These are phyloP conservation scores for Pseudonitzschia delicatissima DNA, from an alignment of 108 stramenopile genomes.

Conservation along the genomic window DNA sequence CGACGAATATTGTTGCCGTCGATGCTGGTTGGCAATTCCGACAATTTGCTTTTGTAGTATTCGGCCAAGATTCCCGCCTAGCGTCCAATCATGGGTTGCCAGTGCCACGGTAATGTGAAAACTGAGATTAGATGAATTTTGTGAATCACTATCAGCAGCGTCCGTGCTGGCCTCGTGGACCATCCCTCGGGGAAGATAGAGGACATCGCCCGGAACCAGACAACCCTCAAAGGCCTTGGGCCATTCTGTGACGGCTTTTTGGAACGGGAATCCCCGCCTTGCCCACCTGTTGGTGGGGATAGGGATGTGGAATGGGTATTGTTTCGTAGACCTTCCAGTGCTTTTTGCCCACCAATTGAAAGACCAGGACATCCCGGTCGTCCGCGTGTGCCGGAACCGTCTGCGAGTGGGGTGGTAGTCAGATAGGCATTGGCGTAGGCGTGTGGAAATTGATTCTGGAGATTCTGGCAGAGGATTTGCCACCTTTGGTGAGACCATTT, in stretches of 20 bases:
- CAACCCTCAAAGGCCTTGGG: conserved; percentile 37
- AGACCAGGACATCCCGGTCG: conserved; percentile 86
- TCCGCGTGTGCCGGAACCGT: conserved; percentile 84
- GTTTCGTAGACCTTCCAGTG: conserved; percentile 71
- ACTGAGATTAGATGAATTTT: conserved; percentile 38
- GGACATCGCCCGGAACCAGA: conserved; percentile 69
- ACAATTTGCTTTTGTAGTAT: conserved; percentile 20
- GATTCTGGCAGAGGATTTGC: conserved; percentile 64
- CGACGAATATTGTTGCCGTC: background rate
- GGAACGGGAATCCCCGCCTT: conserved; percentile 68
- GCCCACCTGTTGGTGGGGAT: conserved; percentile 82
- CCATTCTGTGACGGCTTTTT: conserved; percentile 40
- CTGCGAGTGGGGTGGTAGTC: conserved; percentile 71
- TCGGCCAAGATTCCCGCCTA: conserved; percentile 44
- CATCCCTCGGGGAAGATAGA: conserved; percentile 86
- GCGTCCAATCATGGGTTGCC: conserved; percentile 88
- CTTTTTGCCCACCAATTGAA: conserved; percentile 77
- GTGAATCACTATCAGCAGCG: background rate
- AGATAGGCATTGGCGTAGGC: conserved; percentile 80
- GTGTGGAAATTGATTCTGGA: conserved; percentile 77
- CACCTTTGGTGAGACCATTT: conserved; percentile 42
- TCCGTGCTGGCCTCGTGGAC: conserved; percentile 73
- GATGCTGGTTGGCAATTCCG: conserved; percentile 32
- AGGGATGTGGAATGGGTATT: conserved; percentile 68
- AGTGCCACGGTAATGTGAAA: conserved; percentile 79